Base-by-base conservation (phyloP, 345 rosid genomes). In the Lepidium africanum region DNA sequence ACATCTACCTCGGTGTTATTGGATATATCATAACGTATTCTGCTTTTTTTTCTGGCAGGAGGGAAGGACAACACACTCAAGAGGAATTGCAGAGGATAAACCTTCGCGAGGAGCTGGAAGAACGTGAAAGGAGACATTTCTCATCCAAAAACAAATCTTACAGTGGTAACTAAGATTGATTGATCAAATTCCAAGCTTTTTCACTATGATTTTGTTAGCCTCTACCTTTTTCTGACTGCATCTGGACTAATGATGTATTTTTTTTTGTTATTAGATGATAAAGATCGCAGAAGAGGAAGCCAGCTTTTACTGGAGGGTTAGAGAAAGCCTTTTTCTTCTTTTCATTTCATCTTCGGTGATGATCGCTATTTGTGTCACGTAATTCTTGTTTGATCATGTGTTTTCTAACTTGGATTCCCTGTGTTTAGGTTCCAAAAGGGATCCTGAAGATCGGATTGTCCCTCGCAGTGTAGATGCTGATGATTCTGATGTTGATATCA, bases 391-490 rank as follows among this genome's bases (percentile, higher is more conserved):
- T 15, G 43, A 5, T 74, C 6, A 9, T 36, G 27, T 72, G 9
- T 45, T 56, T 69, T 51, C 43, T 82, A 75, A 75, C 79, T 60
- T 70, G 36, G 16, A 14, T 38, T 33, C 10, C 54, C 54, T 65
- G 12, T 42, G 38, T 66, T 4, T 52, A 90, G 98, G 96, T 49
- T 59, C 81, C 7, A 93, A 75, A 78, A 82, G 96, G 79, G 99
- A 86, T 43, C 61, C 77, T 64, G 99, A 91, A 75, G 99, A 87
- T 25, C 90, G 99, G 45, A 83, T 85, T 54, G 51, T 85, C 52
- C 97, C 93, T 25, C 95, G 91, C 51, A 87, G 80, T 71, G 78
- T 85, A 37, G 97, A 94, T 85, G 99, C 99, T 70, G 96, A 92
- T 87, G 98, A 92, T 77, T 92, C 98, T 78, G 98, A 89, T 77